Conservation (phyloP, 345 rosid species). For the Adansonia digitata region DNA sequence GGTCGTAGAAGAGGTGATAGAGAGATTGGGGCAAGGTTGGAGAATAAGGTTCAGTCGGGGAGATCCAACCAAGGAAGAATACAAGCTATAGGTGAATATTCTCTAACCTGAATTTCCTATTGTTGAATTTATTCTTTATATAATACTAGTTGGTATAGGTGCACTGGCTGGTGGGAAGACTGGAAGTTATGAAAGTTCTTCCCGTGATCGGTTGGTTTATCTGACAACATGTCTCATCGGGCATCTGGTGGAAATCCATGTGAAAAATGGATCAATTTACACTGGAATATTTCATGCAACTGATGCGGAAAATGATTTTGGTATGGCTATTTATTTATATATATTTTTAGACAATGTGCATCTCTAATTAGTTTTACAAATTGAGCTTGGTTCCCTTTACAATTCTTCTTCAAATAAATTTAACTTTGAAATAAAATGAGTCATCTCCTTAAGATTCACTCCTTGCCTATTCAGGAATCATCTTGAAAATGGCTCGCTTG, state of each 20-base stretch:
- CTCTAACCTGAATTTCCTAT: constrained; percentile 12
- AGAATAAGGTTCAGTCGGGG: constrained; percentile 50
- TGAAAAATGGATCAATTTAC: constrained; percentile 79
- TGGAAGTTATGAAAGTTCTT: constrained; percentile 46
- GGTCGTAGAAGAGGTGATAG: constrained; percentile 52
- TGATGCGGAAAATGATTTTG: constrained; percentile 69
- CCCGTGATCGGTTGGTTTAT: constrained; percentile 68
- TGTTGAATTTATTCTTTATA: constrained; percentile 9
- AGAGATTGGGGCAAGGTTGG: constrained; percentile 44
- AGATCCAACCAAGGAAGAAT: constrained; percentile 42
- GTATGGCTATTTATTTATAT: constrained; percentile 35
- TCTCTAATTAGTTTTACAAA: neutral
- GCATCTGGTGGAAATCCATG: constrained; percentile 80
- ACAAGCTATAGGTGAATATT: constrained; percentile 39
- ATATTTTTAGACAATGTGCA: constrained; percentile 1
- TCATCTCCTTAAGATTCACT: constrained; percentile 16
- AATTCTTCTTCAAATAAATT: neutral
- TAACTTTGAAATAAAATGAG: neutral
- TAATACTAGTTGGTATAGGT: constrained; percentile 28
- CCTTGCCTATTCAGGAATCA: constrained; percentile 49
- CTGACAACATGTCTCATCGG: constrained; percentile 68
- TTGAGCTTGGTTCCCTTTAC: neutral
- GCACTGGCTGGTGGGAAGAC: constrained; percentile 34
- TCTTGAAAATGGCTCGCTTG: constrained; percentile 89
- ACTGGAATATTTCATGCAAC: constrained; percentile 81